These are phyloP conservation scores for Clonostachys chloroleuca DNA, from an alignment of 2,329 filamentous ascomycete genomes.

Conservation along the genomic window DNA sequence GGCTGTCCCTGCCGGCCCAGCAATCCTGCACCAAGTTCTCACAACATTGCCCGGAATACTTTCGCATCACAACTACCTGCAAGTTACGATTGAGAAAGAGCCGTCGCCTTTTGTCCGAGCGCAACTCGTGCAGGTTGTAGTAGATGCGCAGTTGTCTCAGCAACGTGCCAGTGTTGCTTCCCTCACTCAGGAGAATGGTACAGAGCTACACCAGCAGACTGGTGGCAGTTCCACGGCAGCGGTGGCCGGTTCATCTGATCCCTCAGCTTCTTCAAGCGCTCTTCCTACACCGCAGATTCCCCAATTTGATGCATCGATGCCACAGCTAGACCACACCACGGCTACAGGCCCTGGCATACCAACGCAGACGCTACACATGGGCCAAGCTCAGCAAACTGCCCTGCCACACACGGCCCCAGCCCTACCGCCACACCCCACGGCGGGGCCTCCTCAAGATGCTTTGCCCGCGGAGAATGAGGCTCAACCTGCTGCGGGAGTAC, in stretches of 20 bases:
- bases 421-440: conserved; percentile 1
- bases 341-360: not conserved
- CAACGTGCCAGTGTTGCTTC: too few relatives aligned
- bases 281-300: not conserved
- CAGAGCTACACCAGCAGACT: not conserved
- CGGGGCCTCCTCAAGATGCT: not conserved
- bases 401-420: not conserved
- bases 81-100: conserved; percentile 46
- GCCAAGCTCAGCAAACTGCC: conserved; percentile 10
- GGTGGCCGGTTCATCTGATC: not conserved
- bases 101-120: conserved; percentile 39
- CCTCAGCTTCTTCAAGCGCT: conserved; percentile 2
- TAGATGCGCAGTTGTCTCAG: conserved; percentile 20
- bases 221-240: not conserved
- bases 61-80: conserved; percentile 37
- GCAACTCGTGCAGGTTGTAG: conserved; percentile 45
- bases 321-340: too few relatives aligned
- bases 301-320: too few relatives aligned
- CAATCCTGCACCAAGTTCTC: conserved; percentile 39
- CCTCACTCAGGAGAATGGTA: too few relatives aligned
- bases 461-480: not conserved
- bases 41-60: conserved; percentile 42
- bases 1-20: conserved; percentile 43
- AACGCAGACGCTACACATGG: conserved; percentile 7
- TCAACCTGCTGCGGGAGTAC: conserved; percentile 10